A percentile compares a stretch with the other conserved stretches of the same genome.
These are phyloP conservation scores for Jackrogersella minutella DNA, from an alignment of 495 filamentous ascomycete genomes.

Conservation along the genomic window DNA sequence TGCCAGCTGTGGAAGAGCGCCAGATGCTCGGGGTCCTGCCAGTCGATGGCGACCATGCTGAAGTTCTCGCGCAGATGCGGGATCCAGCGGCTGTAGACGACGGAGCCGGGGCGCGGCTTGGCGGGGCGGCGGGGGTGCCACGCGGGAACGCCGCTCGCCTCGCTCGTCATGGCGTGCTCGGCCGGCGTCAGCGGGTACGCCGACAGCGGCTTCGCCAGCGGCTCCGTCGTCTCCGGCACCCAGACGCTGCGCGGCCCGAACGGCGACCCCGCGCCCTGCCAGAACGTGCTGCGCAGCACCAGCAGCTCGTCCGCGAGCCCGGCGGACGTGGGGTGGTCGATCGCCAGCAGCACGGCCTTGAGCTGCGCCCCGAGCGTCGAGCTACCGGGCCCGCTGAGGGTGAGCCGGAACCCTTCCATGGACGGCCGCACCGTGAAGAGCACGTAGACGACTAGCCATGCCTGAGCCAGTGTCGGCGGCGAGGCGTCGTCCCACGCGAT, in stretches of 20 bases:
- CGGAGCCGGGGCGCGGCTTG: slow-evolving; percentile 67
- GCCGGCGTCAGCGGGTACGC: slow-evolving; percentile 63
- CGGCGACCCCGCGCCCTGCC: slow-evolving; percentile 73
- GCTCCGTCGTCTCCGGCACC: slow-evolving; percentile 47
- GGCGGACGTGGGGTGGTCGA: slow-evolving; percentile 54
- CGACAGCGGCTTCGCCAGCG: slow-evolving; percentile 55
- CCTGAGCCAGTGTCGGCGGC: slow-evolving; percentile 62
- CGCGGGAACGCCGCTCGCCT: slow-evolving; percentile 37
- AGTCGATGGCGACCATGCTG: slow-evolving; percentile 69
- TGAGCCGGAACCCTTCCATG: slow-evolving; percentile 63
- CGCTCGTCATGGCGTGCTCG: slow-evolving; percentile 62
- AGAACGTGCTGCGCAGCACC: slow-evolving; percentile 64
- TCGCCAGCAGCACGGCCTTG: slow-evolving; percentile 60
- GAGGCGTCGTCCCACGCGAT: slow-evolving; percentile 46
- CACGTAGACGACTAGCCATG: slow-evolving; percentile 69
- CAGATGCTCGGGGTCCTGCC: slow-evolving; percentile 61
- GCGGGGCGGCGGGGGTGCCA: slow-evolving; percentile 68
- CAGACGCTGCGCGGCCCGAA: slow-evolving; percentile 69
- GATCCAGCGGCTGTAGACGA: slow-evolving; percentile 73
- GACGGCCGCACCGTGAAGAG: slow-evolving; percentile 63
- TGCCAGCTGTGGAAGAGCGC: slow-evolving; percentile 72
- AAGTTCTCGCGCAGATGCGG: slow-evolving; percentile 72
- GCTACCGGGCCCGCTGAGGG: slow-evolving; percentile 52
- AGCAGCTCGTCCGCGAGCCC: slow-evolving; percentile 48
- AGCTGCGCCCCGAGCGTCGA: slow-evolving; percentile 55